Conservation (phyloP, 2,329 filamentous ascomycete species). For the Beauveria sp. region DNA sequence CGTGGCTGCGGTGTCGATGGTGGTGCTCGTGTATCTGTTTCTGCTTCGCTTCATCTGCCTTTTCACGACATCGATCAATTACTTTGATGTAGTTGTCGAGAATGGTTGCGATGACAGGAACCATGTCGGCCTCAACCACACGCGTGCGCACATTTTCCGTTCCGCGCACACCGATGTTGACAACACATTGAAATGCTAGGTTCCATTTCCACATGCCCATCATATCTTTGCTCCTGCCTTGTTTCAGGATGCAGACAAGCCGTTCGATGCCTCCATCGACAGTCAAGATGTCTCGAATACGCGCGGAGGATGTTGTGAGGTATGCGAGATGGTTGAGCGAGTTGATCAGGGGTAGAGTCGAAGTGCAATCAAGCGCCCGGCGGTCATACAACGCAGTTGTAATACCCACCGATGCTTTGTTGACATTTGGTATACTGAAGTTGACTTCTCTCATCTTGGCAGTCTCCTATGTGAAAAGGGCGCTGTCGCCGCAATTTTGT, state of each 20-base stretch:
- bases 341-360: conserved; percentile 94
- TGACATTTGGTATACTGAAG: conserved; percentile 98
- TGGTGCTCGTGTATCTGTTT: conserved; percentile 53
- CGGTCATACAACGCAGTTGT: conserved; percentile 97
- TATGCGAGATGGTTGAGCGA: conserved; percentile 98
- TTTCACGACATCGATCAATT: conserved; percentile 82
- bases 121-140: conserved; percentile 98
- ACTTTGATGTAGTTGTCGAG: conserved; percentile 98
- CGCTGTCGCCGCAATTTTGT: conserved; percentile 7
- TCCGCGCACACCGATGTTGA: conserved; percentile 95
- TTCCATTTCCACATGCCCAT: conserved; percentile 99
- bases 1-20: conserved; percentile 41
- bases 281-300: conserved; percentile 94
- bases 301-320: conserved; percentile 92
- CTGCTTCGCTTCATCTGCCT: conserved; percentile 73
- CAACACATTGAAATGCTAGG: conserved; percentile 95
- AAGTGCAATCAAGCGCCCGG: conserved; percentile 94
- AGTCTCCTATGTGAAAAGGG: conserved; percentile 10
- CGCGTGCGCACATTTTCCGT: conserved; percentile 90
- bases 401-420: conserved; percentile 98
- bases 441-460: conserved; percentile 96
- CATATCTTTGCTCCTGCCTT: conserved; percentile 92
- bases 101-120: conserved; percentile 95
- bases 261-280: conserved; percentile 98
- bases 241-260: conserved; percentile 94